Conservation (phyloP, 2,329 filamentous ascomycete genomes). For the Penicillium sp. region DNA sequence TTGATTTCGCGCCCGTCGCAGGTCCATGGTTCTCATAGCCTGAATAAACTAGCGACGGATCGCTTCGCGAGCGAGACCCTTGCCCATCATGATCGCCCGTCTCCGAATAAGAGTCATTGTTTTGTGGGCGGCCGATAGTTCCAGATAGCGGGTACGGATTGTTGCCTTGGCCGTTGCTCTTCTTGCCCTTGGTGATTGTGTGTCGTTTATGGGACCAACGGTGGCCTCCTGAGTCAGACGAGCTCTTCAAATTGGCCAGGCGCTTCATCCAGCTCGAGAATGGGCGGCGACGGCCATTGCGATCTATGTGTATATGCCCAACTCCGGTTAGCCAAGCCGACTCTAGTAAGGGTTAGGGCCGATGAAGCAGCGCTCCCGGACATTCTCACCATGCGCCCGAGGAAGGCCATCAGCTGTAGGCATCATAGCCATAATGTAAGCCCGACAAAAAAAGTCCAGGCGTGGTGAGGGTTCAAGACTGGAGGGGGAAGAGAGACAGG, state of each 20-base stretch:
- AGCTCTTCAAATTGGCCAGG: slow-evolving; percentile 81
- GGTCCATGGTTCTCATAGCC: slow-evolving; percentile 64
- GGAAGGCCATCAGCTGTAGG: slow-evolving; percentile 40
- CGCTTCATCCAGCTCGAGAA: slow-evolving; percentile 96
- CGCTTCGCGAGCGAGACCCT: slow-evolving; percentile 61
- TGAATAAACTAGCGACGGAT: slow-evolving; percentile 65
- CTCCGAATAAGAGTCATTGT: slow-evolving; percentile 57
- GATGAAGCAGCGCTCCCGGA: neutral
- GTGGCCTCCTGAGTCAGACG: slow-evolving; percentile 58
- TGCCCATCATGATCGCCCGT: slow-evolving; percentile 54
- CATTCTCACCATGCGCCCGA: slow-evolving; percentile 50
- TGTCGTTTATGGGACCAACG: slow-evolving; percentile 46
- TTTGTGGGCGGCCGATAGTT: slow-evolving; percentile 52
- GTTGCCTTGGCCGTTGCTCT: slow-evolving; percentile 70
- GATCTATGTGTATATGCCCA: slow-evolving; percentile 59
- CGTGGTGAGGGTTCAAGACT: too few species aligned
- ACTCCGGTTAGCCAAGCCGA: slow-evolving; percentile 7
- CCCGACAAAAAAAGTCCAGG: neutral
- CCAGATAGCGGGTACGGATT: slow-evolving; percentile 91
- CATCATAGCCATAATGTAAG: slow-evolving; percentile 26
- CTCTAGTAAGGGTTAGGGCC: slow-evolving; percentile 1
- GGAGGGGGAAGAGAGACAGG: slow-evolving; percentile 4
- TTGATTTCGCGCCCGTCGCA: slow-evolving; percentile 69
- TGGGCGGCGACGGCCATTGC: slow-evolving; percentile 75
- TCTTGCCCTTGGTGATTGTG: slow-evolving; percentile 54